phyloP scores from a whole-genome alignment of 2,329 filamentous ascomycete species.

The Neoascochyta sp. region DNA sequence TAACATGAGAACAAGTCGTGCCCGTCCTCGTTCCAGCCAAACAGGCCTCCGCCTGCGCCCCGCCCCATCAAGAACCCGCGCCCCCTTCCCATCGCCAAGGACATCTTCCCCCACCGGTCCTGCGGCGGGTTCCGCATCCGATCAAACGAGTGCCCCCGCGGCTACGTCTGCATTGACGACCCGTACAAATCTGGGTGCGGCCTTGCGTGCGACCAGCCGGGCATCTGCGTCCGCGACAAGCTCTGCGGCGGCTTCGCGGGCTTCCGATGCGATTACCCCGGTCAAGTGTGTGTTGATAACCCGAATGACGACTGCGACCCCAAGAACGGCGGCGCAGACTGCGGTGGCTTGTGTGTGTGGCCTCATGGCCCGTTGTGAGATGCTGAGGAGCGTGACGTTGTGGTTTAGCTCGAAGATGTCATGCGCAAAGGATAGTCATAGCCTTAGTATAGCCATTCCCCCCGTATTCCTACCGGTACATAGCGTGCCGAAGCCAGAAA shows the following conservation, averaged over 20 bases:
- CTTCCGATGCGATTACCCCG: constrained; percentile 26
- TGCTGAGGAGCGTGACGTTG: too few species aligned
- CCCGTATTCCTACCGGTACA: too few species aligned
- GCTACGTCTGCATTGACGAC: constrained; percentile 30
- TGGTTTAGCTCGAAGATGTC: too few species aligned
- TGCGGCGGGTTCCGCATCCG: constrained; percentile 28
- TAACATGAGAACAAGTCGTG: constrained; percentile 3
- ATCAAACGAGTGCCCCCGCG: constrained; percentile 3
- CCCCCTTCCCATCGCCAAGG: too few species aligned
- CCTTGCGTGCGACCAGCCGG: constrained; percentile 28
- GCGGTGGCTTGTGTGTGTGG: constrained; percentile 43
- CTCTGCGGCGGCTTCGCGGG: constrained; percentile 44
- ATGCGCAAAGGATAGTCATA: too few species aligned
- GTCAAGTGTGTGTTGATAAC: constrained; percentile 43
- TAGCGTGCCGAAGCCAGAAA: too few species aligned
- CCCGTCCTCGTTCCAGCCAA: constrained; percentile 2
- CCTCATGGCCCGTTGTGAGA: constrained; percentile 7
- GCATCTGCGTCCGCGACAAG: constrained; percentile 35
- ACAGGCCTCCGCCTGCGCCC: too few species aligned
- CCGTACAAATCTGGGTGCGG: constrained; percentile 31
- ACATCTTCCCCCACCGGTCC: constrained; percentile 15
- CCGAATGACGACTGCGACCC: constrained; percentile 44
- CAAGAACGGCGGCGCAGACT: constrained; percentile 41
- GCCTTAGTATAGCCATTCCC: too few species aligned
- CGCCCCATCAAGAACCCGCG: too few species aligned